These are phyloP conservation scores for Fallopia convolvulus DNA, from an alignment of 148 eudicot genomes.

Conservation along the genomic window DNA sequence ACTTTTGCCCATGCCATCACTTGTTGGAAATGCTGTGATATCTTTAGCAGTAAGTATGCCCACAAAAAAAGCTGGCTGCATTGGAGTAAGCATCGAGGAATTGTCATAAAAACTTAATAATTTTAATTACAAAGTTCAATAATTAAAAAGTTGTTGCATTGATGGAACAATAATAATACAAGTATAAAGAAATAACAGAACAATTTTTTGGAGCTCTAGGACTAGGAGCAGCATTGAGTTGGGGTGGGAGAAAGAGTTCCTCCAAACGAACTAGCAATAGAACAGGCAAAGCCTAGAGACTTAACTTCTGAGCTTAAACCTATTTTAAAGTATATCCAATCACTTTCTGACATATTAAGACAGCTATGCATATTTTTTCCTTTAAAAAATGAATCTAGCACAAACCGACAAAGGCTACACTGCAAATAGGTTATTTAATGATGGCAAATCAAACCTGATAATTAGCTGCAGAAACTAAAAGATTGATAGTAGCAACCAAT, in stretches of 20 bases:
- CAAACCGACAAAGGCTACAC: constrained; percentile 1
- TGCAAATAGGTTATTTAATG: neutral
- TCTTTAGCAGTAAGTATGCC: constrained; percentile 47
- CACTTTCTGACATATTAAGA: neutral
- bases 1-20: constrained; percentile 17
- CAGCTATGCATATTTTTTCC: neutral
- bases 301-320: neutral
- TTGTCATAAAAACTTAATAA: neutral
- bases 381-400: neutral
- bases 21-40: constrained; percentile 18
- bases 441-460: constrained; percentile 53
- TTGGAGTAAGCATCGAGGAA: neutral
- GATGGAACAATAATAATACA: neutral
- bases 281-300: constrained; percentile 6
- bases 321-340: neutral
- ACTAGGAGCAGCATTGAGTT: neutral
- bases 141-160: neutral
- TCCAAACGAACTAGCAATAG: neutral
- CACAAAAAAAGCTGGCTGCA: constrained; percentile 83
- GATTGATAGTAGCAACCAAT: constrained; percentile 44
- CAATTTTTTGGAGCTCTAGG: neutral
- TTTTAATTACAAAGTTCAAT: neutral
- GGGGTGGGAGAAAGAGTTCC: neutral
- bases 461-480: constrained; percentile 69
- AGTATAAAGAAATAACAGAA: neutral